Percentiles rank a stretch among this genome's conserved stretches.
Evolutionary conservation across 2,329 filamentous ascomycete genomes (phyloP).

Genomic region (Ophidiomyces ophidiicola): DNA sequence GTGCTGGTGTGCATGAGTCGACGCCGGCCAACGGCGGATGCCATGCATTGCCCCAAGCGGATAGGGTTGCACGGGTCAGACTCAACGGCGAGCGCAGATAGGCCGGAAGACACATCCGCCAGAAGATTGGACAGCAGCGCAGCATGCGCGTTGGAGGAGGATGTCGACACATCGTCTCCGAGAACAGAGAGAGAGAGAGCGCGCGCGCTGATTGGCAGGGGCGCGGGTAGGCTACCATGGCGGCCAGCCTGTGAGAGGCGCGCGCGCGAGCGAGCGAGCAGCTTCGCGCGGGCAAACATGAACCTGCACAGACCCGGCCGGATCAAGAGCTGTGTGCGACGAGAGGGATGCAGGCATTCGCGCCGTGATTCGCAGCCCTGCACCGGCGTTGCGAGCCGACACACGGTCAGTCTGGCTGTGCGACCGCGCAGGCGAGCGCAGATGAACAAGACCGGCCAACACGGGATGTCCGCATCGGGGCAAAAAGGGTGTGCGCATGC

Average conservation of each 20-base stretch:
- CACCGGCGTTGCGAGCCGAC: conserved; percentile 2
- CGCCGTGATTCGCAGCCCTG: conserved; percentile 9
- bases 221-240: too few species aligned
- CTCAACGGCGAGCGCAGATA: conserved; percentile 2
- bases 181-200: too few species aligned
- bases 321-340: conserved; percentile 11
- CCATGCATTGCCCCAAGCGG: conserved; percentile 11
- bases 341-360: not conserved
- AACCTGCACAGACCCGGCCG: too few species aligned
- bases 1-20: conserved; percentile 1
- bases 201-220: too few species aligned
- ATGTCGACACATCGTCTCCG: too few species aligned
- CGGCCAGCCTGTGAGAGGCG: too few species aligned
- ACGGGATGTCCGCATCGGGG: conserved; percentile 1
- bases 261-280: too few species aligned
- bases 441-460: too few species aligned
- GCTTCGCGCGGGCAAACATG: too few species aligned
- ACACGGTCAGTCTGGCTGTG: conserved; percentile 7
- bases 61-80: conserved; percentile 14
- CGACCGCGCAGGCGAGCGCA: too few species aligned
- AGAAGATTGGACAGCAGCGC: conserved; percentile 2
- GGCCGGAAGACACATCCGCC: conserved; percentile 7
- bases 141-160: too few species aligned
- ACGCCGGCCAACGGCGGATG: conserved; percentile 6
- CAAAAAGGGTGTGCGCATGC: conserved; percentile 5